Evolutionary conservation across 2,329 filamentous ascomycete species (phyloP).

Genomic region (Epichloe brachyelytri): DNA sequence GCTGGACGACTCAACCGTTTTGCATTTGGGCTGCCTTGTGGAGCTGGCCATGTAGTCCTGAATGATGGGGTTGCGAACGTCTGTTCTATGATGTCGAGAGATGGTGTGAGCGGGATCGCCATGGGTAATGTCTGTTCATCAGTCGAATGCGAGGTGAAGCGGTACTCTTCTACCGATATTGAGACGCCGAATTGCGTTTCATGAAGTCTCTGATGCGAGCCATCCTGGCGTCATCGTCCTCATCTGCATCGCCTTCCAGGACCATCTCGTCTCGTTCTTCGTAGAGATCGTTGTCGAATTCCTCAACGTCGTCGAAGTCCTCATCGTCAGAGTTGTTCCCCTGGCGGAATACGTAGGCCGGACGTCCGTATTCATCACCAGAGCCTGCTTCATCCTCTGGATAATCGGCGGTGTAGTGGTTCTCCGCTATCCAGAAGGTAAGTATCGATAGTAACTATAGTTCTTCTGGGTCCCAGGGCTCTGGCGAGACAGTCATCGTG

Average conservation of each 20-base stretch:
- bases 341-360: conserved; percentile 42
- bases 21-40: too few species aligned
- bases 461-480: neutral
- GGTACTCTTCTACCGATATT: neutral
- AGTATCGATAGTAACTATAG: neutral
- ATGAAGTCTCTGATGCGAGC: conserved; percentile 26
- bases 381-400: conserved; percentile 67
- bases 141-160: neutral
- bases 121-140: too few species aligned
- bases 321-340: conserved; percentile 42
- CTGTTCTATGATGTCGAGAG: too few species aligned
- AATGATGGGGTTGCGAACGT: too few species aligned
- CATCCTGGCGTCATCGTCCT: conserved; percentile 23
- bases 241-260: conserved; percentile 24
- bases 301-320: conserved; percentile 42
- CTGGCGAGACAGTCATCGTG: neutral
- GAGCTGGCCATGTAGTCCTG: too few species aligned
- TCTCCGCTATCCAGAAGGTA: conserved; percentile 42
- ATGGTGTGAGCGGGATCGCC: too few species aligned
- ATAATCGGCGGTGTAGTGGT: conserved; percentile 69
- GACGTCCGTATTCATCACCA: conserved; percentile 41
- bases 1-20: too few species aligned
- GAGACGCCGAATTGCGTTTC: conserved; percentile 18
- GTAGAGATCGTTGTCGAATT: conserved; percentile 31
- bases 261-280: conserved; percentile 26